These are phyloP conservation scores for Psidium guajava DNA, from an alignment of 345 rosid species.

Conservation along the genomic window DNA sequence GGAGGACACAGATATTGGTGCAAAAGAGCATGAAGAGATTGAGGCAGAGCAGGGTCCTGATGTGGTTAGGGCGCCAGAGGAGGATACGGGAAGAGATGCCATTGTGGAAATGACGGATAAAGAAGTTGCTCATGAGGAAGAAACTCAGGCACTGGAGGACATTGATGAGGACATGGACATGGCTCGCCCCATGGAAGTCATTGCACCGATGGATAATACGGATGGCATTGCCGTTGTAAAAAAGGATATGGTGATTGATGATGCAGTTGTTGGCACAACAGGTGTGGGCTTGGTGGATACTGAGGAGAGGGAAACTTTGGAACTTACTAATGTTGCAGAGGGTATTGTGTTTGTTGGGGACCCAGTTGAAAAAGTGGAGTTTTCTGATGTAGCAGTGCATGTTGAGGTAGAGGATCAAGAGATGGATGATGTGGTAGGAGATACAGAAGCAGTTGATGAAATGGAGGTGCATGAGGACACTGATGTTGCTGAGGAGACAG, in stretches of 20 bases:
- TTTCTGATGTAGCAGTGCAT: neutral
- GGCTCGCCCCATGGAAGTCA: neutral
- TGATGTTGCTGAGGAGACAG: conserved; percentile 9
- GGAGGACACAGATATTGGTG: neutral
- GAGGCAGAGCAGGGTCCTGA: neutral
- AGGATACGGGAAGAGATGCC: neutral
- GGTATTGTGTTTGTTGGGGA: conserved; percentile 4
- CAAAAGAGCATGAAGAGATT: neutral
- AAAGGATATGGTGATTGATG: conserved; percentile 1
- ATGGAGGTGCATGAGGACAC: conserved; percentile 21
- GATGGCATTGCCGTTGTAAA: neutral
- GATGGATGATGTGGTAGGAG: conserved; percentile 5
- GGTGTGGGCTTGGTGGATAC: neutral
- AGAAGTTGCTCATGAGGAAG: neutral
- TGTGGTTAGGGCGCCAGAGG: neutral
- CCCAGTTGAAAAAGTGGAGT: conserved; percentile 5
- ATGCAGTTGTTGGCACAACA: neutral
- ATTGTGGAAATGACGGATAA: neutral
- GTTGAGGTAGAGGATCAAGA: neutral
- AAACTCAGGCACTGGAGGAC: neutral
- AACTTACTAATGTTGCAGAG: neutral
- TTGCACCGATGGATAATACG: neutral
- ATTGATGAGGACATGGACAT: neutral
- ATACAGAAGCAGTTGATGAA: conserved; percentile 1
- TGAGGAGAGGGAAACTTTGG: neutral